Base-by-base conservation (phyloP, 306 rosid species). In the Oemleria cerasiformis region DNA sequence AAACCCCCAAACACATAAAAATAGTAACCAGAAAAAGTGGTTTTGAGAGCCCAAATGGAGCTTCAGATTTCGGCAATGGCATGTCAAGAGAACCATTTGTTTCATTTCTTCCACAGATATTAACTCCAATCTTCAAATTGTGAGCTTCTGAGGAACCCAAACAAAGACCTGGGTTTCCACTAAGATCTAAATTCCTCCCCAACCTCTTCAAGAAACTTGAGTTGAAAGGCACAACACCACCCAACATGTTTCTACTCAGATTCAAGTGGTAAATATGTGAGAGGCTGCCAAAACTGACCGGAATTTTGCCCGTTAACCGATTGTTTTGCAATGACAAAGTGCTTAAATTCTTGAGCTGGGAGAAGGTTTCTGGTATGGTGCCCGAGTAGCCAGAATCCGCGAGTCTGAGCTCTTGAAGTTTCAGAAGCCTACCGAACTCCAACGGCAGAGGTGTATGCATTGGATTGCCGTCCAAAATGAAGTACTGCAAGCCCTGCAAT, bases 381-480 rank as follows among this genome's bases (percentile, higher is more conserved):
- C 88, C 88, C 0, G 61, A 79, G 72, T 82, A 85, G 15, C 86
- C 88, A 40, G 78, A 85, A 67, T 72, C 75, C 11, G 84, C 80
- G 20, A 85, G 82, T 74, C 88, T 79, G 21, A 85, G 84, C 65
- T 85, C 88, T 71, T 85, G 86, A 2, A 85, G 80, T 41, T 77
- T 82, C 78, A 71, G 73, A 11, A 85, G 61, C 57, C 79, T 58
- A 4, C 88, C 86, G 17, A 85, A 41, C 67, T 72, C 74, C 1
- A 71, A 4, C 36, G 88, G 86, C 68, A 85, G 76, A 65, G 80
- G 63, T 1, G 44, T 57, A 42, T 75, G 40, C 77, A 81, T 82
- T n/a, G 86, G 88, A 73, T 85, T 85, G 13, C 73, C 82, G 63
- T 85, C 86, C 82, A 85, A 73, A 17, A 85, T 85, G 39, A 85